These are phyloP conservation scores for Populus alba DNA, from an alignment of 345 rosid genomes.

Conservation along the genomic window DNA sequence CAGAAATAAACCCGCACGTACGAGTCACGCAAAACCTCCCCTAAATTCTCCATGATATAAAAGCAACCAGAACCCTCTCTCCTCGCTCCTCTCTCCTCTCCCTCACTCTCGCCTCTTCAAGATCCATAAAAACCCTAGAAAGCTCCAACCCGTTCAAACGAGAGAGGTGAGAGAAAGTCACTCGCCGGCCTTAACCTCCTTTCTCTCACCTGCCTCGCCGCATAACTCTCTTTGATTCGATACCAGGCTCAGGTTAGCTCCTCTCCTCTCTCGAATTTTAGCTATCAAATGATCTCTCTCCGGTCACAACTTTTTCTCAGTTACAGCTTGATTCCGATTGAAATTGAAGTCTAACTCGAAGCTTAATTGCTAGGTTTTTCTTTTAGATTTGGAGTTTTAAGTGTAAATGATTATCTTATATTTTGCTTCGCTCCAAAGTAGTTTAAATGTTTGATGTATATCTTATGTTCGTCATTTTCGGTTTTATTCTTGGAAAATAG, in stretches of 20 bases:
- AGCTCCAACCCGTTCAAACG: slow-evolving; percentile 20
- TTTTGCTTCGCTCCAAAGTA: too few relatives aligned
- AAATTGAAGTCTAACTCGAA: too few relatives aligned
- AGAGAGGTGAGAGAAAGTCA: slow-evolving; percentile 30
- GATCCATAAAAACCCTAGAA: slow-evolving; percentile 64
- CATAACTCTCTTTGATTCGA: slow-evolving; percentile 7
- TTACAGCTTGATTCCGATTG: too few relatives aligned
- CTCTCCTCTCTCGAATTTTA: not conserved
- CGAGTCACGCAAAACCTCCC: not conserved
- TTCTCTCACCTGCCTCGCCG: slow-evolving; percentile 22
- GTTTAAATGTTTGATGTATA: too few relatives aligned
- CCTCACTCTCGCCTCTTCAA: slow-evolving; percentile 27
- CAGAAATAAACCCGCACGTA: not conserved
- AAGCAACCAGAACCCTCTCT: not conserved
- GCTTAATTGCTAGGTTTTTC: too few relatives aligned
- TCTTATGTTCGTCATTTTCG: not conserved
- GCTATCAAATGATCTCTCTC: not conserved
- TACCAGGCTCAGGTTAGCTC: slow-evolving; percentile 7
- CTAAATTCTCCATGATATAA: not conserved
- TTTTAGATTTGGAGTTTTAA: too few relatives aligned
- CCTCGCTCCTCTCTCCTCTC: not conserved
- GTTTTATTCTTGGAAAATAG: not conserved
- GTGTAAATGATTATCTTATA: too few relatives aligned
- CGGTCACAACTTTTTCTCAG: not conserved
- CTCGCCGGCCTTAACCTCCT: not conserved